These are phyloP conservation scores for Avena atlantica DNA, from an alignment of 176 grass and related monocot species.

Conservation along the genomic window DNA sequence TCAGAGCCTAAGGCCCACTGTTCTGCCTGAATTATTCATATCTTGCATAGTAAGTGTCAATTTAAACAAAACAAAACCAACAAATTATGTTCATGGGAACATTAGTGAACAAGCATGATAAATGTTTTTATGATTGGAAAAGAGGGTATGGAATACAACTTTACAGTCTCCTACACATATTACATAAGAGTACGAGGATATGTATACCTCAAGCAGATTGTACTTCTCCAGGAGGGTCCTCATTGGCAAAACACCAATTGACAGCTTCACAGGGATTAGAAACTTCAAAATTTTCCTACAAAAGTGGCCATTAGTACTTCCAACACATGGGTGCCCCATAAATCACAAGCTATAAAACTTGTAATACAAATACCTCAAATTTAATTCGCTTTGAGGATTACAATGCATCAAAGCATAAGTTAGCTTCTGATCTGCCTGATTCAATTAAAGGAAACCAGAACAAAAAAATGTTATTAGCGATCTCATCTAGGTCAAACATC, in stretches of 20 bases:
- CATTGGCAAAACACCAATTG: constrained; percentile 83
- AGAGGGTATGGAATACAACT: background rate
- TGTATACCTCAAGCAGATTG: constrained; percentile 86
- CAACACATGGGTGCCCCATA: background rate
- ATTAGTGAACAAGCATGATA: background rate
- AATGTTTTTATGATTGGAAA: constrained; percentile 21
- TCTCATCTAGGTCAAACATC: background rate
- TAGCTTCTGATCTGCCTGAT: constrained; percentile 91
- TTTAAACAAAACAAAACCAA: constrained; percentile 16
- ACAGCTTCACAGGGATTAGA: constrained; percentile 93
- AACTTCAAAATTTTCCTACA: constrained; percentile 95
- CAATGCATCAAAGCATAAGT: constrained; percentile 85
- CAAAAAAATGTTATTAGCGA: constrained; percentile 44
- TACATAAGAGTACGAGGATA: constrained; percentile 1
- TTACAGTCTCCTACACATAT: background rate
- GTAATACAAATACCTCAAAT: constrained; percentile 71
- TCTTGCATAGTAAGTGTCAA: background rate
- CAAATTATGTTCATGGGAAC: constrained; percentile 13
- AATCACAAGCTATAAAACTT: constrained; percentile 27
- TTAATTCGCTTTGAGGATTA: constrained; percentile 68
- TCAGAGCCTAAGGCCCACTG: background rate
- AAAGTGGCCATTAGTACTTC: constrained; percentile 41
- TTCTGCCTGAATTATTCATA: constrained; percentile 8
- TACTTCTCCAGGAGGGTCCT: constrained; percentile 68
- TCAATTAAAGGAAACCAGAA: constrained; percentile 41